Percentiles rank a stretch among this genome's conserved stretches.
phyloP scores from a whole-genome alignment of 129 eudicot species.

The Arctium lappa region DNA sequence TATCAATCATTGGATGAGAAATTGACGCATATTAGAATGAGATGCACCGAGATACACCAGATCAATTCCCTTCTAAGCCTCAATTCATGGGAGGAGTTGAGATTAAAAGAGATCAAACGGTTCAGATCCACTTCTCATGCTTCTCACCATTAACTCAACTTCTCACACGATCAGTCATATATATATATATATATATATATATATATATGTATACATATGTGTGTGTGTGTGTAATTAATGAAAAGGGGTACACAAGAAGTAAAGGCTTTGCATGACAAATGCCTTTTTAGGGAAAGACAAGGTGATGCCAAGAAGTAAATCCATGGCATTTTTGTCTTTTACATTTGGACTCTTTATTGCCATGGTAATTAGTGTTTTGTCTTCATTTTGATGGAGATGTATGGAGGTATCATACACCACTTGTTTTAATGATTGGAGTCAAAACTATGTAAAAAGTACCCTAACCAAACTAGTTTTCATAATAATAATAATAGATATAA shows the following conservation, averaged over 20 bases:
- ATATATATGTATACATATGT: neutral
- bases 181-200: no score
- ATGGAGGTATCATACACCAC: slow-evolving; percentile 16
- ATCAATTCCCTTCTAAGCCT: no score
- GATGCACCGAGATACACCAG: no score
- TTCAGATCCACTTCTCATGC: no score
- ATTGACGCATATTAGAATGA: no score
- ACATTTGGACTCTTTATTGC: slow-evolving; percentile 13
- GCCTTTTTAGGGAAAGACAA: neutral
- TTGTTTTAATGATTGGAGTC: slow-evolving; percentile 21
- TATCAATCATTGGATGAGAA: no score
- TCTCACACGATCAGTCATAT: no score
- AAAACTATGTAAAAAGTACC: neutral
- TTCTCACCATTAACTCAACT: no score
- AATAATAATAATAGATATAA: neutral
- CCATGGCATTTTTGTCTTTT: slow-evolving; percentile 27
- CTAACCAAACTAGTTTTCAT: neutral
- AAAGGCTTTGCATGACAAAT: slow-evolving; percentile 17
- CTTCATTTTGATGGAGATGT: slow-evolving; percentile 19
- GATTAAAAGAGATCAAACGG: no score
- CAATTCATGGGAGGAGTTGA: no score
- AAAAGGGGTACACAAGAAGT: neutral
- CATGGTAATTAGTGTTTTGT: slow-evolving; percentile 41
- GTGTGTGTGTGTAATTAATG: neutral
- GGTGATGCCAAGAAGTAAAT: slow-evolving; percentile 21